Evolutionary conservation across 768 basidiomycete species (phyloP).

Genomic region (Serendipita sp.): DNA sequence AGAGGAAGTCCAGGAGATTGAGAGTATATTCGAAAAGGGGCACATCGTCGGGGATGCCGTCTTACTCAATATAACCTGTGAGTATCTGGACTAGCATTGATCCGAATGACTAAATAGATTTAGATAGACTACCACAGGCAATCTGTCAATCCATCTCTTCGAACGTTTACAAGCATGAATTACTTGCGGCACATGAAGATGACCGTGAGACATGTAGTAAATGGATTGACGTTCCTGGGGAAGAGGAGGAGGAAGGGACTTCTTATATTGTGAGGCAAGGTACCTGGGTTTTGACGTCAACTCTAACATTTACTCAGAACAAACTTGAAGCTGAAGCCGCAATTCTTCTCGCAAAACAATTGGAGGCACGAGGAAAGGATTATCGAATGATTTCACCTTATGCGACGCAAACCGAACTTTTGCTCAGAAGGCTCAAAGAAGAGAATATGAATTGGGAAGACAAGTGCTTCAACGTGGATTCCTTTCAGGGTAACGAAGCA

Average conservation of each 20-base stretch:
- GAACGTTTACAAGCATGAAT: conserved; percentile 44
- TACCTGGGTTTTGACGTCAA: conserved; percentile 3
- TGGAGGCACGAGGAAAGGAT: conserved; percentile 31
- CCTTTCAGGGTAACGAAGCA: conserved; percentile 61
- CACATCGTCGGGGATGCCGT: conserved; percentile 36
- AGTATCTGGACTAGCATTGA: conserved; percentile 14
- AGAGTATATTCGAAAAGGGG: conserved; percentile 64
- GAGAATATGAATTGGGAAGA: conserved; percentile 34
- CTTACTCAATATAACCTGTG: conserved; percentile 66
- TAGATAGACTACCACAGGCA: conserved; percentile 74
- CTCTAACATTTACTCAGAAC: conserved; percentile 28
- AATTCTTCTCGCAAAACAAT: conserved; percentile 36
- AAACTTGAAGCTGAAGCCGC: conserved; percentile 38
- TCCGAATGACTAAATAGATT: background rate
- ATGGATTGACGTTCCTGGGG: conserved; percentile 43
- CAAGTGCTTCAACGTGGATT: conserved; percentile 62
- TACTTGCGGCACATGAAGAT: conserved; percentile 35
- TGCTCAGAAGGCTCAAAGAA: conserved; percentile 25
- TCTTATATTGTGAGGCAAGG: conserved; percentile 30
- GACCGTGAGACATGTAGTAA: conserved; percentile 35
- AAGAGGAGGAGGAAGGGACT: conserved; percentile 24
- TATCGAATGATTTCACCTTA: conserved; percentile 71
- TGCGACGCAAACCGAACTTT: conserved; percentile 43
- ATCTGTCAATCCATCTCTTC: conserved; percentile 60
- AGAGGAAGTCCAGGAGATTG: conserved; percentile 44